phyloP scores from a whole-genome alignment of 1,284 basidiomycete species.

The Ceratobasidium sp. region DNA sequence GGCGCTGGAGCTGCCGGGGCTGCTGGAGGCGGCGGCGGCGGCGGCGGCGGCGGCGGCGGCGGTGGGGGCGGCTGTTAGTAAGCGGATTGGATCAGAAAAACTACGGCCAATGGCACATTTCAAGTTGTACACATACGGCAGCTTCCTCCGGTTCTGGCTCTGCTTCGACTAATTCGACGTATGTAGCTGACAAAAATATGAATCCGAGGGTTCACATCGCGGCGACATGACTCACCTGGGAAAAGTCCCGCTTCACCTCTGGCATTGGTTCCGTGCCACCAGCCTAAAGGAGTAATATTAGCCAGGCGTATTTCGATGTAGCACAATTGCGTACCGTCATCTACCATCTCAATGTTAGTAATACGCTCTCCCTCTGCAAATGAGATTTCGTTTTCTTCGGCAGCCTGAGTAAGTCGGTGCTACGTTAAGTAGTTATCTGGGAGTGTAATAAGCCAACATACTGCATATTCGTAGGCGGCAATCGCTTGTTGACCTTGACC shows the following conservation, averaged over 20 bases:
- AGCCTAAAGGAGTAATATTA: slow-evolving; percentile 48
- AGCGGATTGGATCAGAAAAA: slow-evolving; percentile 43
- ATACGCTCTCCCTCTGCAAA: slow-evolving; percentile 83
- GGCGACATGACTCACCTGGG: slow-evolving; percentile 59
- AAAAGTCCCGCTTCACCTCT: slow-evolving; percentile 75
- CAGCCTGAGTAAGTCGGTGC: slow-evolving; percentile 55
- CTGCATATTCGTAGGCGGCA: slow-evolving; percentile 81
- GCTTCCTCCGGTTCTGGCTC: slow-evolving; percentile 50
- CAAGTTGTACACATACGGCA: slow-evolving; percentile 33
- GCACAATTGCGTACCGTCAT: slow-evolving; percentile 60
- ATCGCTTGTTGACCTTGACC: slow-evolving; percentile 66
- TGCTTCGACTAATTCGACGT: slow-evolving; percentile 67
- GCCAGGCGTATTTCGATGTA: not conserved
- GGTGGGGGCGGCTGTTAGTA: slow-evolving; percentile 48
- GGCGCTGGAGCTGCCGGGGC: slow-evolving; percentile 53
- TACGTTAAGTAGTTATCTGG: not conserved
- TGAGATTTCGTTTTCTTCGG: slow-evolving; percentile 85
- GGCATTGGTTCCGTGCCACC: slow-evolving; percentile 79
- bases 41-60: slow-evolving; percentile 54
- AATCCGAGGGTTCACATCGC: not conserved
- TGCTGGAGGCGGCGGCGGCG: slow-evolving; percentile 53
- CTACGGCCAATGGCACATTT: not conserved
- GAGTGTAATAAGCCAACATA: slow-evolving; percentile 45
- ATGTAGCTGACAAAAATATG: slow-evolving; percentile 64
- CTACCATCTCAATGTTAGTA: slow-evolving; percentile 82